A percentile compares a stretch with the other conserved stretches of the same genome.
phyloP scores from a whole-genome alignment of 306 rosid species.

The Cucumis melo region DNA sequence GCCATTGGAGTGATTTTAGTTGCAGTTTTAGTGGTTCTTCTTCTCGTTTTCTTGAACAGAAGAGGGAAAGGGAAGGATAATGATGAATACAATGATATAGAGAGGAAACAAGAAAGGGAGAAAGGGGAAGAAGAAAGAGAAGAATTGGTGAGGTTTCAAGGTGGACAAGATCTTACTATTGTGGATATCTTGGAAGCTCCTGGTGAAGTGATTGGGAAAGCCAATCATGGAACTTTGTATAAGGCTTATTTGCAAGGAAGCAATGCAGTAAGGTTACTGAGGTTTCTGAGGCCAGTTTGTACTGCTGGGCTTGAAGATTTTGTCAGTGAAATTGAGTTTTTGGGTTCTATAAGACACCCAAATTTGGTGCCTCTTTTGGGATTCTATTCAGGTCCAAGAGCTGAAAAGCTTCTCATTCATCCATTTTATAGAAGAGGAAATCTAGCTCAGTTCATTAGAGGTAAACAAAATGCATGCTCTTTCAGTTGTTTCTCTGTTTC shows the following conservation, averaged over 20 bases:
- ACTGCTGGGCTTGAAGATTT: conserved; percentile 41
- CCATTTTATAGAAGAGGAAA: conserved; percentile 70
- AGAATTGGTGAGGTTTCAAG: conserved; percentile 50
- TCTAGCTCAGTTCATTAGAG: conserved; percentile 72
- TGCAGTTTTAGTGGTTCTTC: conserved; percentile 25
- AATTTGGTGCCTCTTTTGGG: conserved; percentile 87
- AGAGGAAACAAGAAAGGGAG: conserved; percentile 26
- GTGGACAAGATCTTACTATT: conserved; percentile 62
- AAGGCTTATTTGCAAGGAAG: conserved; percentile 69
- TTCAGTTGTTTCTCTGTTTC: neutral
- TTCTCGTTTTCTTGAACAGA: conserved; percentile 27
- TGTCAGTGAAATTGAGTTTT: conserved; percentile 37
- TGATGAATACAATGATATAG: conserved; percentile 41
- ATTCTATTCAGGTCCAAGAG: conserved; percentile 79
- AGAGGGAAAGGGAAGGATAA: conserved; percentile 6
- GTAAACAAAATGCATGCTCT: conserved; percentile 13
- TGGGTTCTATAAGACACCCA: conserved; percentile 65
- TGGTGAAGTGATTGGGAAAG: conserved; percentile 92
- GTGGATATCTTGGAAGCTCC: conserved; percentile 90
- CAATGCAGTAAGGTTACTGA: conserved; percentile 48
- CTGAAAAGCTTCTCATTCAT: conserved; percentile 97
- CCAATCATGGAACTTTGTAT: conserved; percentile 73
- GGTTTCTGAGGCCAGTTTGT: conserved; percentile 87
- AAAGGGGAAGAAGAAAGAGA: conserved; percentile 29
- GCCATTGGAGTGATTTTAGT: conserved; percentile 27